Conservation (phyloP, 1,284 basidiomycete species). For the Marasmius fiardii region DNA sequence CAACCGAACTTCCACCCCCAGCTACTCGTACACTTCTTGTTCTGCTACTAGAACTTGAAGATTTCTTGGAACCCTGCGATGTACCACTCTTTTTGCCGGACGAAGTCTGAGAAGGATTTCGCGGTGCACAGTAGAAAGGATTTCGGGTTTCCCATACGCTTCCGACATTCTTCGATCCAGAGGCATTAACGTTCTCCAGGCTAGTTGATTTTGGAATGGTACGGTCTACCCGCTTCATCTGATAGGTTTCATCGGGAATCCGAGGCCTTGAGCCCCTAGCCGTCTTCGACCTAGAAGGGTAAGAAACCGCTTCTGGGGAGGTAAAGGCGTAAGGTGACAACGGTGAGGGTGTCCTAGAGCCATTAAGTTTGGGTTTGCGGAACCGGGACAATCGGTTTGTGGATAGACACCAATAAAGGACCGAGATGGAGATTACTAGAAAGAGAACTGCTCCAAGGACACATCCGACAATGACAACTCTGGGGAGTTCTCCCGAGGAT, state of each 20-base stretch:
- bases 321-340: neutral
- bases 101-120: neutral
- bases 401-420: neutral
- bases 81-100: neutral
- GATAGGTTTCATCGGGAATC: neutral
- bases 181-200: neutral
- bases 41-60: neutral
- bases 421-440: neutral
- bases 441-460: neutral
- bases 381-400: neutral
- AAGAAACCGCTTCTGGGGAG: neutral
- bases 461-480: neutral
- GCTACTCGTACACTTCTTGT: neutral
- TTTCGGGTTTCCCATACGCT: neutral
- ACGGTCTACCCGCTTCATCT: neutral
- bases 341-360: no score
- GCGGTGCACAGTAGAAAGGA: neutral
- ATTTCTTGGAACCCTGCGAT: neutral
- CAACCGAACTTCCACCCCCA: no score
- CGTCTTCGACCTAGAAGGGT: neutral
- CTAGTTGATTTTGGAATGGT: neutral
- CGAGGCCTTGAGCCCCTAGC: neutral
- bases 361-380: neutral
- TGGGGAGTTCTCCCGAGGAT: neutral
- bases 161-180: neutral